Evolutionary conservation across 2,329 filamentous ascomycete species (phyloP).

Genomic region (Lasiodiplodia citricola): DNA sequence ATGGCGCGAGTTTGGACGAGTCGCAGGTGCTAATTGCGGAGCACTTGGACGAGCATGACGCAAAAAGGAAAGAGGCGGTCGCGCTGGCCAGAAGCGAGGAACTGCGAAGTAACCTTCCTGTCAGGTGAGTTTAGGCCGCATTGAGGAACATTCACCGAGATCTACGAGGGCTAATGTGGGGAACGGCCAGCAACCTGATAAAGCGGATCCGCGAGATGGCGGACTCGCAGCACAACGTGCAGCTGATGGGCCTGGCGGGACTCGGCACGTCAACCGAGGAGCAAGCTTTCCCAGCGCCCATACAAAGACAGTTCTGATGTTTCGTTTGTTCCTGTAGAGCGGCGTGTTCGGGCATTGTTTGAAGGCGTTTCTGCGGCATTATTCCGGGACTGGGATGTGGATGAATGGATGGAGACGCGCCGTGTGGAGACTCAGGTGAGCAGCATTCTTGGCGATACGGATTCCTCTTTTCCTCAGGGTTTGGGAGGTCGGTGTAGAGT

Average conservation of each 20-base stretch:
- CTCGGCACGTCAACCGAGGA: not conserved
- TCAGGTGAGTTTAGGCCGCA: conserved; percentile 38
- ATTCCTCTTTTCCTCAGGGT: not conserved
- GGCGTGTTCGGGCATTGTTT: not conserved
- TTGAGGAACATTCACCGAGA: not conserved
- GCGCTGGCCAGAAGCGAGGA: conserved; percentile 62
- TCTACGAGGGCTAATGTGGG: not conserved
- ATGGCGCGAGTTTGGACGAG: conserved; percentile 62
- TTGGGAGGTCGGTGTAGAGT: not conserved
- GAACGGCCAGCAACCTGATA: conserved; percentile 46
- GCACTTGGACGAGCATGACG: conserved; percentile 67
- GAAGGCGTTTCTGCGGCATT: not conserved
- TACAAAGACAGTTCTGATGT: conserved; percentile 8
- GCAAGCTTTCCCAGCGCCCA: not conserved
- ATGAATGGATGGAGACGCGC: not conserved
- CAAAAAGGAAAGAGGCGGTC: conserved; percentile 58
- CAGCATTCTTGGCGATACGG: not conserved
- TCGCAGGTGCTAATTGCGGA: conserved; percentile 63
- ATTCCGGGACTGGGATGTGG: not conserved
- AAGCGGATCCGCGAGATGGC: conserved; percentile 53
- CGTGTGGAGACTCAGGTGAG: not conserved
- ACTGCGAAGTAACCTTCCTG: conserved; percentile 45
- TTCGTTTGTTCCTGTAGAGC: not conserved
- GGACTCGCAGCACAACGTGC: conserved; percentile 34
- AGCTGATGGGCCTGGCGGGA: conserved; percentile 18